A percentile compares a stretch with the other conserved stretches of the same genome.
Evolutionary conservation across 352 stramenopile genomes (phyloP).

Genomic region (Nothophytophthora sp.): DNA sequence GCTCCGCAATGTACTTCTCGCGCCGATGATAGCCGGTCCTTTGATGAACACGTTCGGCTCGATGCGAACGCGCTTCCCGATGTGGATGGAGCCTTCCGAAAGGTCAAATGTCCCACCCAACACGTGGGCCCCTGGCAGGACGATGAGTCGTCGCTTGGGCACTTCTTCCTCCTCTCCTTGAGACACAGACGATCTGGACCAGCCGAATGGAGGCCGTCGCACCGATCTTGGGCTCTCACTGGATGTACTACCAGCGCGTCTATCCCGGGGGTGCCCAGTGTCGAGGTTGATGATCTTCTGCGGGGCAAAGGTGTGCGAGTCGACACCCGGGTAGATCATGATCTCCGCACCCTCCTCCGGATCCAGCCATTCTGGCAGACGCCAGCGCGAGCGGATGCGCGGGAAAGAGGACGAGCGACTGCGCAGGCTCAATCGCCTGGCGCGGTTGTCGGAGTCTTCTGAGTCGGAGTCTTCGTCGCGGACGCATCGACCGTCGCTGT

Average conservation of each 20-base stretch:
- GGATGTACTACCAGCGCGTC: neutral
- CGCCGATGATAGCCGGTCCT: constrained; percentile 73
- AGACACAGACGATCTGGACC: constrained; percentile 33
- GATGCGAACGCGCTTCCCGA: constrained; percentile 62
- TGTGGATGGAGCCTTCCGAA: constrained; percentile 65
- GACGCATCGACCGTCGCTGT: constrained; percentile 27
- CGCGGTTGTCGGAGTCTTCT: constrained; percentile 31
- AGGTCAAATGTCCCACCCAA: constrained; percentile 72
- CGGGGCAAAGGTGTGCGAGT: constrained; percentile 45
- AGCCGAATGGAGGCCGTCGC: constrained; percentile 23
- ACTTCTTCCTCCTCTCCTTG: constrained; percentile 22
- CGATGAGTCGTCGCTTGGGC: constrained; percentile 50
- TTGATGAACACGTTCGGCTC: constrained; percentile 75
- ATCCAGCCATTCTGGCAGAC: constrained; percentile 46
- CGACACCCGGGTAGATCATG: constrained; percentile 52
- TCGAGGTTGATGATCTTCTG: constrained; percentile 67
- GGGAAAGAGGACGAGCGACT: constrained; percentile 25
- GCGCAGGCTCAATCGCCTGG: constrained; percentile 8
- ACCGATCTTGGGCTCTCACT: constrained; percentile 15
- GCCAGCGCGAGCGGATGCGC: constrained; percentile 32
- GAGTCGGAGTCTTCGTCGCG: constrained; percentile 38
- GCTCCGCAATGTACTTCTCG: constrained; percentile 56
- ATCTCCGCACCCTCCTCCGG: constrained; percentile 45
- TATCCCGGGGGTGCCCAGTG: neutral
- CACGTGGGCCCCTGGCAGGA: constrained; percentile 42